Conservation (phyloP, 2,329 filamentous ascomycete genomes). For the Aspergillus aculeatus region DNA sequence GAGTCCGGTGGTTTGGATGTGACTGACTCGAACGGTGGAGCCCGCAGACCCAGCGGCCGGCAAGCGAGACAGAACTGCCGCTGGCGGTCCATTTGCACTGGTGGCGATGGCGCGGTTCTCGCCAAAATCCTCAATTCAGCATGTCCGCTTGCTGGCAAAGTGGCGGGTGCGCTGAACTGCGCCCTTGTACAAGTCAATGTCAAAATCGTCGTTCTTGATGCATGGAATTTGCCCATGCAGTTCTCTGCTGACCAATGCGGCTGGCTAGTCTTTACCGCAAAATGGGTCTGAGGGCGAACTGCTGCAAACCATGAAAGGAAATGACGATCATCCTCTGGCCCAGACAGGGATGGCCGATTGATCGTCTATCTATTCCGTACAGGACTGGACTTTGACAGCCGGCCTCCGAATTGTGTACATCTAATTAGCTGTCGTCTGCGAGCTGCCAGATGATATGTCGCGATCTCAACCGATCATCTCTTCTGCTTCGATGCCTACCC, state of each 20-base stretch:
- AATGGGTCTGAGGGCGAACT: slow-evolving; percentile 1
- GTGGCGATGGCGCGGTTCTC: neutral
- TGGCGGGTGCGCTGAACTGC: neutral
- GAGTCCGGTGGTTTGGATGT: neutral
- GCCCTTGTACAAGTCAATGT: neutral
- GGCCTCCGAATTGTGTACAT: neutral
- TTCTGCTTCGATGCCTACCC: neutral
- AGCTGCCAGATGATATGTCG: neutral
- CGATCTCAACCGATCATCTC: neutral
- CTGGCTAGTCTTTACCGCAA: too few relatives aligned
- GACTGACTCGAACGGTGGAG: slow-evolving; percentile 9
- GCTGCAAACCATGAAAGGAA: neutral
- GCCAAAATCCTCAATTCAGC: neutral
- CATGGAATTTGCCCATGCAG: neutral
- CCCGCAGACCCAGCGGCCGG: slow-evolving; percentile 1
- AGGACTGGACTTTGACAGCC: neutral
- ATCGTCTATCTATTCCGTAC: neutral
- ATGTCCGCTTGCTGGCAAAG: neutral
- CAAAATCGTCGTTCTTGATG: neutral
- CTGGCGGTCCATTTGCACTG: neutral
- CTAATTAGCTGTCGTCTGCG: neutral
- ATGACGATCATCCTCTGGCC: slow-evolving; percentile 8
- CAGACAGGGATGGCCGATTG: slow-evolving; percentile 1
- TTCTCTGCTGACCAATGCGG: neutral
- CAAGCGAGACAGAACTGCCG: slow-evolving; percentile 4